Base-by-base conservation (phyloP, 768 basidiomycete genomes). In the Boletus subparvulus region DNA sequence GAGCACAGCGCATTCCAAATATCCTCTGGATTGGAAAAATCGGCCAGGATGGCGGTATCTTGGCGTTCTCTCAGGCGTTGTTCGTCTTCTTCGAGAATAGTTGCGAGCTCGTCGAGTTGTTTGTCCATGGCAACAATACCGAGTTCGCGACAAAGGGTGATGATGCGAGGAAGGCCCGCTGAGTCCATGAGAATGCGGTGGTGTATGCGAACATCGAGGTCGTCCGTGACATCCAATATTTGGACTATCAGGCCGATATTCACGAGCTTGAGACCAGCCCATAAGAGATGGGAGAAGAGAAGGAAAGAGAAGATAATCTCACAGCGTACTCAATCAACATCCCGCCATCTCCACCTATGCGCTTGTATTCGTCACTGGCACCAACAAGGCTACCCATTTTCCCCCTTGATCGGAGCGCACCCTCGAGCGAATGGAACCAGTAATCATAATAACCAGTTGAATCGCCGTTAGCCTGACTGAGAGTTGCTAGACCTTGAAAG, bases 321-420 rank as follows among this genome's bases (percentile, higher is more conserved):
- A 95, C 94, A 68, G 91, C 89, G 63, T 95, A 96, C 50, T 96
- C 94, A 58, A 87, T 88, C 58, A 95, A 70, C 43, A 83, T 82
- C 41, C 78, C 83, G 56, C 90, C 87, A 19, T 83, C 69, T 40
- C 87, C 84, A 45, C 82, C 83, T 57, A 80, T 76, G 55, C 83
- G 85, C 71, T 81, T 82, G 53, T 95, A 83, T 62, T 98, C 94
- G 14, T 95, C 92, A 63, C 94, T 96, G 24, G 94, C 93, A 0
- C 97, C 97, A 9, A 99, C 96, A 40, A 91, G 72, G 68, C 91
- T 97, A 1, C 96, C 96, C 92, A 98, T 94, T 70, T 87, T 89
- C 1, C 96, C 96, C 54, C 94, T 78, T 3, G 94, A 95, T 46
- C 85, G 81, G 17, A 98, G 78, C 3, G 83, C 83, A 28, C 75